These are phyloP conservation scores for Clonostachys solani DNA, from an alignment of 2,329 filamentous ascomycete species.

Conservation along the genomic window DNA sequence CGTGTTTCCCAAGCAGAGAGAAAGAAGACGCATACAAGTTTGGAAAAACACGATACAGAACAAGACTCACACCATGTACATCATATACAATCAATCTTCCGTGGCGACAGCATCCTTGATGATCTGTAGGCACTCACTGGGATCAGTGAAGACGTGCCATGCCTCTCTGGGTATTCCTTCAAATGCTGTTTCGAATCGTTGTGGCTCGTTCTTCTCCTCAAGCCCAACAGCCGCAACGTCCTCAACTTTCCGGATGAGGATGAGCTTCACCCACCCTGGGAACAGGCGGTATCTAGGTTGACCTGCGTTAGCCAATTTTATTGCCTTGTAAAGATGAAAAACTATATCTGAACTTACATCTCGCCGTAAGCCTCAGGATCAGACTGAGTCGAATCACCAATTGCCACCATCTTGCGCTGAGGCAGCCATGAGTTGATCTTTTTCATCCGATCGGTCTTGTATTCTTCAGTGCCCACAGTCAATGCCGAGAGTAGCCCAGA, in stretches of 20 bases:
- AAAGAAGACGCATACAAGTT: no score
- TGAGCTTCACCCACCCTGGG: constrained; percentile 74
- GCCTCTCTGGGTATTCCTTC: constrained; percentile 61
- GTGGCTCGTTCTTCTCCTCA: constrained; percentile 66
- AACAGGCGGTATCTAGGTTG: constrained; percentile 52
- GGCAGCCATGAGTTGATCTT: constrained; percentile 80
- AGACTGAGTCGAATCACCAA: constrained; percentile 88
- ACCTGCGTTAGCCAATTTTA: neutral
- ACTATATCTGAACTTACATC: constrained; percentile 44
- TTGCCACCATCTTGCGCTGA: constrained; percentile 70
- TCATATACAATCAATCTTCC: neutral
- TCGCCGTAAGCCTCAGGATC: constrained; percentile 90
- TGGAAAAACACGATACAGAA: no score
- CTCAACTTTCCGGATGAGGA: constrained; percentile 80
- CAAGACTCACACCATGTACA: no score
- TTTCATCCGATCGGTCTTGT: constrained; percentile 77
- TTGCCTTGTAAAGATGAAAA: neutral
- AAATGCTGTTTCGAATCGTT: constrained; percentile 82
- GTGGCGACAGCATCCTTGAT: constrained; percentile 15
- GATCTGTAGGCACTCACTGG: constrained; percentile 53
- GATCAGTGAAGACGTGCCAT: constrained; percentile 82
- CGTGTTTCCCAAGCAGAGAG: no score
- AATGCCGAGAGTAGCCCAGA: constrained; percentile 74
- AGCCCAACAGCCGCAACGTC: constrained; percentile 68
- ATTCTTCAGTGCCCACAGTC: constrained; percentile 76